Conservation (phyloP, 1,284 basidiomycete species). For the Irpex sp. region DNA sequence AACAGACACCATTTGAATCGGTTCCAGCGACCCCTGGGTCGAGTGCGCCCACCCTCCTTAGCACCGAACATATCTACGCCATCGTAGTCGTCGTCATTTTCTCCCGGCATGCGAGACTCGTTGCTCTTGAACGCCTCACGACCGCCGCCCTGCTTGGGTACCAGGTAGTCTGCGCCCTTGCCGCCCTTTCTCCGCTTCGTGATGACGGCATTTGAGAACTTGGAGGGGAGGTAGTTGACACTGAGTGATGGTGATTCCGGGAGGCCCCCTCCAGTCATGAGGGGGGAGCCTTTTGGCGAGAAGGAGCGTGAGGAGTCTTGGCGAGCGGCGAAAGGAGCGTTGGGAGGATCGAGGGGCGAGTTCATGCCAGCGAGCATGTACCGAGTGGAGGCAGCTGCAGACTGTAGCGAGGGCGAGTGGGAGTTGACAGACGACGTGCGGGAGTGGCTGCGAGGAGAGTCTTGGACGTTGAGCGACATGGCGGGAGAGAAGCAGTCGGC, state of each 20-base stretch:
- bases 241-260: constrained; percentile 33
- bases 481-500: constrained; percentile 8
- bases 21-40: constrained; percentile 51
- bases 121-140: constrained; percentile 48
- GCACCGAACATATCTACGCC: constrained; percentile 38
- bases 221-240: constrained; percentile 56
- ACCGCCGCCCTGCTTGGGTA: constrained; percentile 48
- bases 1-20: constrained; percentile 61
- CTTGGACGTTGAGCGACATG: constrained; percentile 2
- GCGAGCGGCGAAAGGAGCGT: constrained; percentile 25
- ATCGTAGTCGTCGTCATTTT: constrained; percentile 51
- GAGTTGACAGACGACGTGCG: constrained; percentile 35
- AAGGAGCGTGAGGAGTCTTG: constrained; percentile 23
- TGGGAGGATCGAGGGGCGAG: constrained; percentile 29
- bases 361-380: constrained; percentile 35
- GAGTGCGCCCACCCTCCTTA: constrained; percentile 36
- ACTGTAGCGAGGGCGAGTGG: constrained; percentile 32
- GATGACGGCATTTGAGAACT: constrained; percentile 49
- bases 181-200: constrained; percentile 34
- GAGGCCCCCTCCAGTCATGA: constrained; percentile 18
- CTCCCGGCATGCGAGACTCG: constrained; percentile 47
- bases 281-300: constrained; percentile 26
- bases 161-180: constrained; percentile 22
- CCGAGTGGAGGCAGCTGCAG: constrained; percentile 33
- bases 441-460: constrained; percentile 22